Conservation (phyloP, 768 basidiomycete genomes). For the Mycena capillaripes region DNA sequence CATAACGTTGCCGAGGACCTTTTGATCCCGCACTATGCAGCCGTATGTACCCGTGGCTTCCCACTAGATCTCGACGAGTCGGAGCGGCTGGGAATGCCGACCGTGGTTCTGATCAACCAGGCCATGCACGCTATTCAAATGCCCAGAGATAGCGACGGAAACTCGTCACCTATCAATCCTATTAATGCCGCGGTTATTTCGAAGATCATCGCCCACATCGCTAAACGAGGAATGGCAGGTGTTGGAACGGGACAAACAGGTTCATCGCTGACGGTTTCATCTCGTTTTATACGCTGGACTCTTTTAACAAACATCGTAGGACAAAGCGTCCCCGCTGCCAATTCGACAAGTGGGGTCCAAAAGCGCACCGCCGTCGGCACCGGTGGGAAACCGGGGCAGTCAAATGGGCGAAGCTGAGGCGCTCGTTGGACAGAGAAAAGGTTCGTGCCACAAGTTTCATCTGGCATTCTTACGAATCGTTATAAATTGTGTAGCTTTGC, state of each 20-base stretch:
- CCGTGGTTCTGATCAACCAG: constrained; percentile 45
- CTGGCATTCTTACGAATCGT: not conserved
- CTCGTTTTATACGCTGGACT: not conserved
- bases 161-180: constrained; percentile 1
- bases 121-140: constrained; percentile 15
- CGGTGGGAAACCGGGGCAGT: not conserved
- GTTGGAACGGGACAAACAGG: not conserved
- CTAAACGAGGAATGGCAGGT: not conserved
- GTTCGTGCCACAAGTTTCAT: not conserved
- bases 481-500: not conserved
- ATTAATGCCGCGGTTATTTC: not conserved
- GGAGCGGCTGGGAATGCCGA: constrained; percentile 56
- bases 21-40: constrained; percentile 58
- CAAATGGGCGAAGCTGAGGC: constrained; percentile 9
- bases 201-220: constrained; percentile 31
- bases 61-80: constrained; percentile 63
- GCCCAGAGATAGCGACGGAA: not conserved
- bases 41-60: constrained; percentile 53
- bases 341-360: not conserved
- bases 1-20: constrained; percentile 53
- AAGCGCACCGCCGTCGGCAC: not conserved
- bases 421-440: not conserved
- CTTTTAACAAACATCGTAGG: not conserved
- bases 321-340: not conserved
- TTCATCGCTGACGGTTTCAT: constrained; percentile 13